Base-by-base conservation (phyloP, 495 filamentous ascomycete species). In the Cenococcum geophilum region DNA sequence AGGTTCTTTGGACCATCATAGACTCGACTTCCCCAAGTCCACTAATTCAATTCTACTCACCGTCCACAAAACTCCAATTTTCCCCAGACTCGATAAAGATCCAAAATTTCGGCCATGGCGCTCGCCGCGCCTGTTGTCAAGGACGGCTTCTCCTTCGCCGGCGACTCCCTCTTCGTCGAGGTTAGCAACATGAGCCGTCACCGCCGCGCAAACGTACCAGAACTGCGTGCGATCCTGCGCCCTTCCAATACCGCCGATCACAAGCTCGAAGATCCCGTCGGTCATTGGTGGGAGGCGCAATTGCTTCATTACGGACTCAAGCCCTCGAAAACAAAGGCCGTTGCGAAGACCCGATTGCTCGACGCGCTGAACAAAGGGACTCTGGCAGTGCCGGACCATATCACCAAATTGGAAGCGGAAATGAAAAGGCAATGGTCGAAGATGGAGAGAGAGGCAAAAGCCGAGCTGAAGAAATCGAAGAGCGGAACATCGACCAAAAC, bases 231-330 rank as follows among this genome's bases (percentile, higher is more conserved):
- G 5, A 65, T 82, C 5, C 79, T 84, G 23, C 70, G 69, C 23
- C 67, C 73, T 4, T 34, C 20, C 14, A 21, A 10, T 36, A 25
- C 52, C 12, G 9, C 35, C 9, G 18, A 23, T 21, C 22, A 57
- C 20, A 2, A 21, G 5, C 23, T 34, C 4, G 79, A 77, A 50
- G 78, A 83, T 65, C 75, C 73, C 32, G 75, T 78, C 0, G 77
- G 72, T 6, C 80, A 82, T 58, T 84, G 77, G 78, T 84, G 80
- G 54, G 77, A 80, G 57, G 82, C 82, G 3, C 81, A 86, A 56
- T 73, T 84, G 21, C 65, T 83, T 2, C 81, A 86, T 56, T 84
- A 84, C 70, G 81, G 80, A 4, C 68, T 86, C 0, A 74, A 69
- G 16, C 74, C 73, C 0, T 80, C 79, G 40, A 80, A 80, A 64